Conservation (phyloP, 2,329 filamentous ascomycete genomes). For the Exserohilum rostratum region DNA sequence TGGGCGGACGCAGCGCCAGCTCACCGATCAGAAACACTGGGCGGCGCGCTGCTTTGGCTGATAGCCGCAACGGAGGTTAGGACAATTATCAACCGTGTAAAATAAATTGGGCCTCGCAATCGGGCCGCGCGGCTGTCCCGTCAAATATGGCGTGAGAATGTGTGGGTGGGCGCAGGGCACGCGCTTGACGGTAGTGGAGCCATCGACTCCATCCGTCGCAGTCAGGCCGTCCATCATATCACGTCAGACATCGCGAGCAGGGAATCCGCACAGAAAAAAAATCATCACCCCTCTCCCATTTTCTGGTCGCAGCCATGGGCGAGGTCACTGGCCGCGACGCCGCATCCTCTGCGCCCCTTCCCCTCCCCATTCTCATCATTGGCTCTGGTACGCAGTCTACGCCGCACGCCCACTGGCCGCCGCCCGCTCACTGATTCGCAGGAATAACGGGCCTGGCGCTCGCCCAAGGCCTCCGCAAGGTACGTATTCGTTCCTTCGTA, state of each 20-base stretch:
- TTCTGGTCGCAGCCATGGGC: conserved; percentile 4
- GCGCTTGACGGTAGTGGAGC: neutral
- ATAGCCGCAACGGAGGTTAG: no score
- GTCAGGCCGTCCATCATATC: no score
- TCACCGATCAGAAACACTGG: no score
- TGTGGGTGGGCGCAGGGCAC: no score
- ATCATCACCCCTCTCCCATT: neutral
- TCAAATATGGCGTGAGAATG: no score
- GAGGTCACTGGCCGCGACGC: neutral
- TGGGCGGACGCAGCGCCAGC: no score
- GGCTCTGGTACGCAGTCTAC: conserved; percentile 37
- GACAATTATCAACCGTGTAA: no score
- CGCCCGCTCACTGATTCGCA: conserved; percentile 22
- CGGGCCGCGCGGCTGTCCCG: conserved; percentile 1
- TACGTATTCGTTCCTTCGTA: no score
- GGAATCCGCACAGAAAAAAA: no score
- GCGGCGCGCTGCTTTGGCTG: no score
- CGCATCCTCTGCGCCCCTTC: neutral
- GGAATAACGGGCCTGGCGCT: conserved; percentile 46
- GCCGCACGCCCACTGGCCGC: neutral
- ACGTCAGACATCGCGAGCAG: no score
- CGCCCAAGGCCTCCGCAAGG: conserved; percentile 46
- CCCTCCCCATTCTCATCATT: conserved; percentile 37
- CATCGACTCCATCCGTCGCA: no score
- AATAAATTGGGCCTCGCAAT: neutral